phyloP scores from a whole-genome alignment of 352 stramenopile species.

The Saprolegnia diclina region DNA sequence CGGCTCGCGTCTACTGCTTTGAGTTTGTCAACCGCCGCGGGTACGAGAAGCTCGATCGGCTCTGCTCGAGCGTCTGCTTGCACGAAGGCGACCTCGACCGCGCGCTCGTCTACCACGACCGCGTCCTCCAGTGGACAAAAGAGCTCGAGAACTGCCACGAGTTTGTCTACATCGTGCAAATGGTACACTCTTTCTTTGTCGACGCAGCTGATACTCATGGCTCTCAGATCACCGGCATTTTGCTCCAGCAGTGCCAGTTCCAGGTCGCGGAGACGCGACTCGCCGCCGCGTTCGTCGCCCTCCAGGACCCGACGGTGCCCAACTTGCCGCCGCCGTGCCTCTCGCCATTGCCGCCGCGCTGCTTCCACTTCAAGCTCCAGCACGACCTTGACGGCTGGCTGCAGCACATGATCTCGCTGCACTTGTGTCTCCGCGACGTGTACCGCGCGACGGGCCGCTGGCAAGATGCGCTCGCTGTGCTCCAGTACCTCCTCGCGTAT shows the following conservation, averaged over 20 bases:
- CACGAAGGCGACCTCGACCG: conserved; percentile 72
- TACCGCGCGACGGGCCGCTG: conserved; percentile 75
- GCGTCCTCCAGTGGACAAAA: conserved; percentile 59
- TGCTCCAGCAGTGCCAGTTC: conserved; percentile 24
- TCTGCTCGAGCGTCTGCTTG: conserved; percentile 65
- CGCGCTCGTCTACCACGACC: conserved; percentile 70
- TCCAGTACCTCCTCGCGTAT: conserved; percentile 57
- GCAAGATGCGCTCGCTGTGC: conserved; percentile 66
- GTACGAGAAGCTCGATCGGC: conserved; percentile 70
- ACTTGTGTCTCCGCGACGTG: conserved; percentile 69
- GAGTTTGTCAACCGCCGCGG: conserved; percentile 56
- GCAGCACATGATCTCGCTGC: conserved; percentile 78
- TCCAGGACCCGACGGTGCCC: conserved; percentile 6
- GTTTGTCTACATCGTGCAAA: conserved; percentile 78
- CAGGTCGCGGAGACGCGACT: conserved; percentile 12
- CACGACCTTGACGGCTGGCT: conserved; percentile 71
- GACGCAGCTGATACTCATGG: too few relatives aligned
- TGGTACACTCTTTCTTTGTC: conserved; percentile 26
- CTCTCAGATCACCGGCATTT: conserved; percentile 21
- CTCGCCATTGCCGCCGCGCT: neutral
- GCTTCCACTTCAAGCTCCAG: conserved; percentile 32
- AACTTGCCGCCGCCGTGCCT: neutral
- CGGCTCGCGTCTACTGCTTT: conserved; percentile 49
- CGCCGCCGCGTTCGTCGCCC: neutral
- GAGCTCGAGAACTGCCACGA: conserved; percentile 78